These are phyloP conservation scores for Ramaria sp. DNA, from an alignment of 768 basidiomycete genomes.

Conservation along the genomic window DNA sequence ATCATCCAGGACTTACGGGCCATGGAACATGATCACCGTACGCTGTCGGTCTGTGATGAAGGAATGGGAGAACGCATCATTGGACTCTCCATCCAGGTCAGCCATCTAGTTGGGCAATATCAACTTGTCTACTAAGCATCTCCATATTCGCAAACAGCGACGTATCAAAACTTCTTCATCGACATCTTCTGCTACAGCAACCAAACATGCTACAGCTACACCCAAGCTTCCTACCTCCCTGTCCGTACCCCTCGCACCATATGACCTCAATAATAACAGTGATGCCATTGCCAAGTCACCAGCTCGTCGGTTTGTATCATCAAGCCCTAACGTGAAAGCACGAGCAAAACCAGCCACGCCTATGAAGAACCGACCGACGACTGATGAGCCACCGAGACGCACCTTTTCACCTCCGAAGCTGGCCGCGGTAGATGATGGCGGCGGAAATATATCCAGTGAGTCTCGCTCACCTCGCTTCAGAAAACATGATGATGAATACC, in stretches of 20 bases:
- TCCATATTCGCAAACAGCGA: background rate
- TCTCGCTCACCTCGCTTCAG: too few species aligned
- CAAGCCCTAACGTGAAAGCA: background rate
- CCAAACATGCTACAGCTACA: background rate
- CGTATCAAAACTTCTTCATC: background rate
- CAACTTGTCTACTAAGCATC: background rate
- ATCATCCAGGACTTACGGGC: slow-evolving; percentile 53
- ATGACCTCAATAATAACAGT: background rate
- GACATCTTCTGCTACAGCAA: slow-evolving; percentile 4
- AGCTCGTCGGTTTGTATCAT: background rate
- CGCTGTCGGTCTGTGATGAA: slow-evolving; percentile 37
- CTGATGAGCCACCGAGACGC: background rate
- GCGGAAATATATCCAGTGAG: background rate
- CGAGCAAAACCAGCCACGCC: background rate
- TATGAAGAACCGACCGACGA: background rate
- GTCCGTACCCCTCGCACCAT: background rate
- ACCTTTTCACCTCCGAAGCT: background rate
- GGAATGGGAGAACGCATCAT: slow-evolving; percentile 32
- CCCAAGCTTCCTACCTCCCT: background rate
- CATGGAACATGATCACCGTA: slow-evolving; percentile 53
- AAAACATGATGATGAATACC: background rate
- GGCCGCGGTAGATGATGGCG: background rate
- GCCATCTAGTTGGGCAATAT: slow-evolving; percentile 10
- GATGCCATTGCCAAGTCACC: background rate
- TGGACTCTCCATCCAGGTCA: slow-evolving; percentile 49